These are phyloP conservation scores for Colletotrichum paranaense DNA, from an alignment of 2,329 filamentous ascomycete genomes.

Conservation along the genomic window DNA sequence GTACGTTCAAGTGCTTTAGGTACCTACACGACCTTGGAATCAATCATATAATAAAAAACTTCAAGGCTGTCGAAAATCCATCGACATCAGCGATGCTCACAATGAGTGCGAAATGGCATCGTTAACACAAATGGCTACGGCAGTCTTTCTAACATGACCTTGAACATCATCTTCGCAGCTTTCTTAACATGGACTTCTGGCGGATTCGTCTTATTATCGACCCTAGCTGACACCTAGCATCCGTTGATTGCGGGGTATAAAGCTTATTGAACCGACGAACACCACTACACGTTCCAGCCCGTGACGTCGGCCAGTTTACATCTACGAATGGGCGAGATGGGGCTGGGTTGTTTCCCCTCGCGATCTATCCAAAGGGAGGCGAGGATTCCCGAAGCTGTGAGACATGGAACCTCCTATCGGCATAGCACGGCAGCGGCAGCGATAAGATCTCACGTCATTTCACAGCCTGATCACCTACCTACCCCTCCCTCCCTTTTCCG, in stretches of 20 bases:
- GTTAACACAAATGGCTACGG: not conserved
- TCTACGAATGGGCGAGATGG: not conserved
- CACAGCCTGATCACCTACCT: slow-evolving; percentile 10
- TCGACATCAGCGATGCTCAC: not conserved
- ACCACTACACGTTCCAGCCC: not conserved
- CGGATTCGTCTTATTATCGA: not conserved
- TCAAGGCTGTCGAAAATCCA: not conserved
- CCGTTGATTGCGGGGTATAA: slow-evolving; percentile 3
- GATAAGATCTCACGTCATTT: slow-evolving; percentile 33
- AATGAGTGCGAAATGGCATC: not conserved
- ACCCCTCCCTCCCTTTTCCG: slow-evolving; percentile 13
- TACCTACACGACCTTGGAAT: too few species aligned
- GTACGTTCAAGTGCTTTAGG: too few species aligned
- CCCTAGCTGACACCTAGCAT: not conserved
- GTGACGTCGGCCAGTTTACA: not conserved
- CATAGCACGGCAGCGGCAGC: not conserved
- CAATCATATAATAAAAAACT: too few species aligned
- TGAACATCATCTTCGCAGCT: not conserved
- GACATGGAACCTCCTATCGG: slow-evolving; percentile 14
- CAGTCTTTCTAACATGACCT: not conserved
- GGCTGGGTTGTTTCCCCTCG: not conserved
- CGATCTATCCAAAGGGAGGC: not conserved
- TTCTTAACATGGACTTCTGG: not conserved
- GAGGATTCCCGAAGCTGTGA: not conserved
- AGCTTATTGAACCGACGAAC: not conserved